Base-by-base conservation (phyloP, 805 yeast genomes). In the Saturnispora besseyi region DNA sequence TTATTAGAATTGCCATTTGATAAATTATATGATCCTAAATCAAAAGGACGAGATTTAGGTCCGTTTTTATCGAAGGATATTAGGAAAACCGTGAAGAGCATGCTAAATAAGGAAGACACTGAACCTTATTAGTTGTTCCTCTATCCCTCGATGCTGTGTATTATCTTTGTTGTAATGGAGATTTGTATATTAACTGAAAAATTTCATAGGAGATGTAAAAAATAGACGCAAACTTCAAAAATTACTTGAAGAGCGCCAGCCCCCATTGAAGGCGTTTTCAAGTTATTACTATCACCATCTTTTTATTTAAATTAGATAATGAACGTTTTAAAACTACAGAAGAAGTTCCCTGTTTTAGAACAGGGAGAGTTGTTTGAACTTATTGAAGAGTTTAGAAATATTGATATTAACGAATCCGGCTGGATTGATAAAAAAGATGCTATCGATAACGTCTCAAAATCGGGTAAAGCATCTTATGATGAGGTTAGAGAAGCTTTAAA, bases 401-500 rank as follows among this genome's bases (percentile, higher is more conserved):
- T 93, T 57, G 99, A 93, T 60, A 58, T 82, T 32, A 95, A 91
- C 42, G 99, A 91, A 61, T 81, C 84, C 58, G 99, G 99, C 10
- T 89, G 89, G 79, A 89, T 84, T 38, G 97, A 91, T 62, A 91
- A 91, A 69, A 89, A 85, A 62, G 85, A 84, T 51, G 95, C 87
- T 34, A 83, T 91, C 64, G 90, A 88, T 63, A 78, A 89, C 3
- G 81, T 89, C 37, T 79, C 95, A 24, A 78, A 80, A 50, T 67
- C 81, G 29, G 97, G 97, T 18, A 79, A 79, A 48, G 91, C 85
- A 46, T 67, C 89, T 31, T 93, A 93, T 62, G 99, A 93, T 67
- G 86, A 84, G 57, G 91, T 95, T 24, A 83, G 99, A 71, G 96
- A 89, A 66, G 87, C 97, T 2, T 76, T 93, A 63, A 93, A 93